Percentiles rank a stretch among this genome's conserved stretches.
Evolutionary conservation across 106 monocot species (phyloP).

Genomic region (Dendrobium chrysotoxum): DNA sequence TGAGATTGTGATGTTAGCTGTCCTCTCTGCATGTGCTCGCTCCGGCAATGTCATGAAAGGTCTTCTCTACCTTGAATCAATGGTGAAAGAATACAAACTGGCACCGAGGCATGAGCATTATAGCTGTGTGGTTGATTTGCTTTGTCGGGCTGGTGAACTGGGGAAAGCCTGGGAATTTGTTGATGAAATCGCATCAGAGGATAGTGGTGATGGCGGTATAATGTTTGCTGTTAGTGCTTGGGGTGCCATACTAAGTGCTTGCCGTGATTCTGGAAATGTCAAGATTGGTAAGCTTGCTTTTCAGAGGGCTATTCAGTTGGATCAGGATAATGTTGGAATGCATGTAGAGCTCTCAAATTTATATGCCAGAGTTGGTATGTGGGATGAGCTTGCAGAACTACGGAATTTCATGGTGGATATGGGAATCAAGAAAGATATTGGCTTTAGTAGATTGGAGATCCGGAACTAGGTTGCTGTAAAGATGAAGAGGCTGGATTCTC

Average conservation of each 20-base stretch:
- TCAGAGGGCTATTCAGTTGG: conserved; percentile 38
- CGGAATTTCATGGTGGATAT: conserved; percentile 44
- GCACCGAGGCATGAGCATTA: conserved; percentile 44
- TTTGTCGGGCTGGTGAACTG: conserved; percentile 56
- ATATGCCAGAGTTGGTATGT: conserved; percentile 53
- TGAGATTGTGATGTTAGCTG: conserved; percentile 40
- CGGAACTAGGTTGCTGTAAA: background rate
- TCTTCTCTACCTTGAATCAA: conserved; percentile 34
- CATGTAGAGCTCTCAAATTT: conserved; percentile 57
- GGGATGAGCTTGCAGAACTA: conserved; percentile 45
- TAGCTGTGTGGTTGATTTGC: conserved; percentile 56
- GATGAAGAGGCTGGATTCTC: background rate
- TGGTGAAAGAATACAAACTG: conserved; percentile 20
- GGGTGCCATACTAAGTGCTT: conserved; percentile 50
- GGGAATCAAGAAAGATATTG: conserved; percentile 49
- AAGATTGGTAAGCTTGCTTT: conserved; percentile 39
- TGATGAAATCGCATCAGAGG: conserved; percentile 11
- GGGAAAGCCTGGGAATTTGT: conserved; percentile 43
- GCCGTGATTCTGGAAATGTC: conserved; percentile 37
- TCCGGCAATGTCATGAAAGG: conserved; percentile 39
- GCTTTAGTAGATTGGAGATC: conserved; percentile 29
- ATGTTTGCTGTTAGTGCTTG: conserved; percentile 26
- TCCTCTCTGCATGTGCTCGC: conserved; percentile 55
- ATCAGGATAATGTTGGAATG: conserved; percentile 42
- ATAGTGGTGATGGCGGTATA: background rate